Base-by-base conservation (phyloP, 2,329 filamentous ascomycete species). In the Stagonosporopsis cucurbitacearum region DNA sequence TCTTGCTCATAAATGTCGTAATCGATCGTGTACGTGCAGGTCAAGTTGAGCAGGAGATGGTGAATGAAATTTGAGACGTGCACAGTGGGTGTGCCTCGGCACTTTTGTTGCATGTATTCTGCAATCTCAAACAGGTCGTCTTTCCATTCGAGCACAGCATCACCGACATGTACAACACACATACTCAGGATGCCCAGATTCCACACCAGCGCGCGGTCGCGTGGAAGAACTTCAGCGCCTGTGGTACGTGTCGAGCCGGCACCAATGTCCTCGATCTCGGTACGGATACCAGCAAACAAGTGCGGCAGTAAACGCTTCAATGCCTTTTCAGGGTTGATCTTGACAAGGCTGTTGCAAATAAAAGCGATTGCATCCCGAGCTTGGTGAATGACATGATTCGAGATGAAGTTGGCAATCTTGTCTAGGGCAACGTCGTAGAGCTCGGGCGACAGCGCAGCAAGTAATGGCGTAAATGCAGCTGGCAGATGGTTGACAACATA, bases 31-130 rank as follows among this genome's bases (percentile, higher is more conserved):
- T 98, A 99, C 0, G 92, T 97, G 60, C 94, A 90, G 0, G 95
- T 98, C 49, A 98, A 80, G 74, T 98, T 98, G 60, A 99, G 87
- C 13, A 99, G 82, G 33, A 99, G 83, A 74, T 99, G 96, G 75
- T 99, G 95, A 53, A 98, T 93, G 75, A 93, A 97, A 77, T 99
- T 99, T 56, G 94, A 98, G 36, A 98, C 89, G 75, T 99, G 92
- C 41, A 98, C 92, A 1, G 95, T 96, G 0, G 95, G 92, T 57
- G 97, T 88, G 20, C 95, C 95, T 66, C 91, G 89, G 76, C 95
- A 99, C 70, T 92, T 94, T 66, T 95, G 87, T 75, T 99, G 95
- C 94, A 99, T 98, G 77, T 94, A 98, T 50, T 90, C 83, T 12
- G 94, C 92, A 73, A 99, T 94, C 59, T 92, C 90, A 62, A 96